Evolutionary conservation across 148 eudicot species (phyloP).

Genomic region (Persicaria maculosa): DNA sequence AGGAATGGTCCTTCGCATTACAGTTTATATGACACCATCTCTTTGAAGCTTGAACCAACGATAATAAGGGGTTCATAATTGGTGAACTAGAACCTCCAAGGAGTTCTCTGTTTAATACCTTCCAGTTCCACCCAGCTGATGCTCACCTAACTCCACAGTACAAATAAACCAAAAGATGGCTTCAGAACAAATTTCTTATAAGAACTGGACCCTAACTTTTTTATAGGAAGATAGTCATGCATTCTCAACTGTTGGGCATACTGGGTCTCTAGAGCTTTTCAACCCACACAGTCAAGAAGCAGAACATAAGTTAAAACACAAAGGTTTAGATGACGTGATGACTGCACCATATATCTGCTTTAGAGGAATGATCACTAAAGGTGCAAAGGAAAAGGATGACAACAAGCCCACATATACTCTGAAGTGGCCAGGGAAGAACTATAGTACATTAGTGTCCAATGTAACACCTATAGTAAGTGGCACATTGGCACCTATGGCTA

Average conservation of each 20-base stretch:
- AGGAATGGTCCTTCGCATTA: conserved; percentile 5
- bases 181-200: conserved; percentile 17
- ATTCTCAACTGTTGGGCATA: conserved; percentile 23
- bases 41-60: conserved; percentile 8
- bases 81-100: conserved; percentile 14
- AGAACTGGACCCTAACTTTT: conserved; percentile 13
- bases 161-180: conserved; percentile 15
- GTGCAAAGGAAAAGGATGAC: conserved; percentile 12
- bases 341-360: conserved; percentile 3
- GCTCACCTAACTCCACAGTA: conserved; percentile 24
- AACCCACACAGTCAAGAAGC: conserved; percentile 28
- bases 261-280: conserved; percentile 9
- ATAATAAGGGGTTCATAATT: conserved; percentile 1
- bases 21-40: not conserved
- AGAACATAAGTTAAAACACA: conserved; percentile 5
- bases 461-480: conserved; percentile 20
- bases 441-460: conserved; percentile 13
- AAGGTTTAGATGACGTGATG: conserved; percentile 12
- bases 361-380: conserved; percentile 1
- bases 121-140: conserved; percentile 14
- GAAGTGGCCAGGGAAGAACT: conserved; percentile 18
- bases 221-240: conserved; percentile 10
- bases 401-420: conserved; percentile 22
- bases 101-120: conserved; percentile 19
- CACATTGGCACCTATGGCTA: conserved; percentile 15